Base-by-base conservation (phyloP, 768 basidiomycete genomes). In the Mycena galericulata region DNA sequence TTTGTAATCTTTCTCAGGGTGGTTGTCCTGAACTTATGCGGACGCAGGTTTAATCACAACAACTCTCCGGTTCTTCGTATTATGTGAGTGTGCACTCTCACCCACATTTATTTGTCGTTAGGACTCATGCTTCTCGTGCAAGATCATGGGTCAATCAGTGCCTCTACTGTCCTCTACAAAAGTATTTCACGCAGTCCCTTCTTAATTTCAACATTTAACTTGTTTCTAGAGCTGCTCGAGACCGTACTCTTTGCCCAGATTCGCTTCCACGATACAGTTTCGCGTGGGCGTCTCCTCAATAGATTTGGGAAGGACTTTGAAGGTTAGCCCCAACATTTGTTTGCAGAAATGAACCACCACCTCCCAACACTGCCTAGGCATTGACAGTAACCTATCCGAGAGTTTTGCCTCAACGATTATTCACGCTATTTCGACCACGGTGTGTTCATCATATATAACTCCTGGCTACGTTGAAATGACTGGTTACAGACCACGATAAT, bases 251-350 rank as follows among this genome's bases (percentile, higher is more conserved):
- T 96, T 74, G 92, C 95, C 8, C 87, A 93, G 54, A 90, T 97
- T 61, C 89, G 95, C 40, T 97, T 98, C 83, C 96, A 97, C 73
- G 96, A 98, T 75, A 98, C 96, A 0, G 88, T 94, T 1, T 93
- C 92, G 56, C 88, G 94, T 36, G 96, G 96, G 7, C 88, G 94
- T 4, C 79, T 94, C 14, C 78, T 96, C 40, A 95, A 96, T 70
- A 82, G 95, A 51, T 92, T 93, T 67, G 96, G 95, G 46, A 96
- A 96, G 77, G 95, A 97, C 75, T 92, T 96, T 91, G 84, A 81
- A 53, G 69, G 22, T 38, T 51, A n/a, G 36, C 20, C 5, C 10
- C 14, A 50, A 34, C 29, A 40, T 65, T 17, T 8, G 56, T 86
- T 79, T 34, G 17, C 1, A 22, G 15, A 10, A 22, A 30, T 70